Evolutionary conservation across 257 asterid species (phyloP), one percentile per base, ranked within the genome.

Genomic region (Jacaranda mimosifolia): DNA sequence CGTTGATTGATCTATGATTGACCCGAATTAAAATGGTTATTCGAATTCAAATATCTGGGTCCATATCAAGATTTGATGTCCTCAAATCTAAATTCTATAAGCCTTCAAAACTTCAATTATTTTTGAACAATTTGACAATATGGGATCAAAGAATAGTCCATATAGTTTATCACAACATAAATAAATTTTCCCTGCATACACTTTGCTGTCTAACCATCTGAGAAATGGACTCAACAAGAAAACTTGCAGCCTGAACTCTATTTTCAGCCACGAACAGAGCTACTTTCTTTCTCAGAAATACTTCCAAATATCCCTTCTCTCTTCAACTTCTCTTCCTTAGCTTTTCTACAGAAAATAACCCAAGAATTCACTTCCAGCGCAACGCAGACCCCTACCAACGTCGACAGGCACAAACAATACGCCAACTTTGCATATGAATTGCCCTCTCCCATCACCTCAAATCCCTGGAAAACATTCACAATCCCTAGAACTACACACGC

Each of bases 361-460:
- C 99, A 95, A 46, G 97, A 81, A 82, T 95, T 95, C 80, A 95
- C 98, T 74, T 95, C 99, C 81, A 95, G 55, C 0, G 96, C 99
- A 51, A 95, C 62, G 74, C 91, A 87, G 35, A 86, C 46, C 1
- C 99, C 99, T 48, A 90, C 21, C 83, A 95, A 53, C 8, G 97
- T 87, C 0, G 98, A 89, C 75, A 95, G 66, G 26, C 92, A 85
- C 84, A 95, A 69, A 55, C 97, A 90, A 60, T 93, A 95, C 0
- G 48, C 97, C 79, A 95, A 77, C 69, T 83, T 88, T 4, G 83
- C 85, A 26, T 83, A 87, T 0, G 94, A 86, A 8, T 79, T 55
- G 35, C 85, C 65, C 77, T 83, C 91, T 21, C 99, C 98, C 91
- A 93, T 85, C 12, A 81, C 89, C 35, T 92, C 94, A 35, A 95